Base-by-base conservation (phyloP, 768 basidiomycete genomes). In the Galerina sulciceps region DNA sequence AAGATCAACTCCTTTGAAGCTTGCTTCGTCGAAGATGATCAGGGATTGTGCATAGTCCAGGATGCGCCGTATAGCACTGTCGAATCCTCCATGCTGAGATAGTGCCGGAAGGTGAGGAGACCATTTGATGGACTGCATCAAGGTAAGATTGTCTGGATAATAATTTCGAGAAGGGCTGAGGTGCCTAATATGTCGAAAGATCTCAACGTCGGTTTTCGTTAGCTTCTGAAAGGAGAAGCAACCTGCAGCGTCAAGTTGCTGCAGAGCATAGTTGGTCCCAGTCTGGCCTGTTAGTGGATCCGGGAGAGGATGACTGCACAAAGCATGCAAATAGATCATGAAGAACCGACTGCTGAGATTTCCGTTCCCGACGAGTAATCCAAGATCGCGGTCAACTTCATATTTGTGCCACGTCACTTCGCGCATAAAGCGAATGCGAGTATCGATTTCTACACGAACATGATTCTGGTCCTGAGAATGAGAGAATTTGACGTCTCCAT, bases 271-370 rank as follows among this genome's bases (percentile, higher is more conserved):
- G 40, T 80, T 75, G 1, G 76, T 75, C 3, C 83, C 83, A 0
- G 77, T 78, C 8, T 75, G 75, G 15, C 63, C 61, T 0, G 76
- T 80, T 17, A 84, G 68, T 3, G 79, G 78, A 65, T 84, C 82
- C 10, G 72, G 69, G 14, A 77, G 65, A 45, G 73, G 73, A 43
- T 76, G 73, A 23, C 76, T 76, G 2, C 75, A 82, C 2, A 81
- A 56, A 15, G 79, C 77, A 43, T 85, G 83, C 14, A 85, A 69
- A 50, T 80, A 79, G 2, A 75, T 69, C 45, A 69, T 71, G 53
- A 72, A 80, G 8, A 82, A 66, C 36, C 65, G 67, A 58, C 69
- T 67, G 5, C 61, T 59, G 20, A 75, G 58, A 58, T 55, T 49
- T 67, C 70, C 53, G 66, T 63, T 59, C 48, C 77, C 70, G 4